Base-by-base conservation (phyloP, 169 alveolate genomes). In the Cryptosporidium sp. region DNA sequence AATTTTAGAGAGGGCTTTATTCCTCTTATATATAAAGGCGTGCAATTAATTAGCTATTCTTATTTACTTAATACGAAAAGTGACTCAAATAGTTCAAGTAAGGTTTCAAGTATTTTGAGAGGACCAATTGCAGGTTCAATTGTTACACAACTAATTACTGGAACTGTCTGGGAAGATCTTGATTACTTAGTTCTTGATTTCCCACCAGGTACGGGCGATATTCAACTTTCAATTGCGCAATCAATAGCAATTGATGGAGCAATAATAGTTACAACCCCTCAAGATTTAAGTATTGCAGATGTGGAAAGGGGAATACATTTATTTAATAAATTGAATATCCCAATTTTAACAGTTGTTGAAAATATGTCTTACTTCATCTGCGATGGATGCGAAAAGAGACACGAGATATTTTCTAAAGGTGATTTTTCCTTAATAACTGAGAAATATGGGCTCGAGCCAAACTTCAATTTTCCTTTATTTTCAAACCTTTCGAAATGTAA, bases 161-260 rank as follows among this genome's bases (percentile, higher is more conserved):
- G 95, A 85, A 97, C 99, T 16, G 93, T 95, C 71, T 99, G 99
- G 99, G 99, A 98, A n/a, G 97, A 95, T 16, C 92, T 99, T 69
- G 99, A 99, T 85, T 98, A 97, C 84, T 94, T 99, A 85, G 94
- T 99, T 16, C 94, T 99, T 51, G 99, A 99, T 93, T 92, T 98
- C 75, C 99, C 99, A 1, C 99, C 99, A 5, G 99, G 99, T 0
- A 99, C 99, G 9, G 99, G 99, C 51, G 99, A 99, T 91, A 97
- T 98, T 69, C 97, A 97, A 91, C 94, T 99, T 51, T 96, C 99
- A 61, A 94, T 98, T 45, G 97, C 99, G 84, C 97, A 97, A 87
- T 97, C 96, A 85, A 93, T 97, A 68, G 91, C 87, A 21, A 70
- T 96, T 9, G 94, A 94, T 85, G 99, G 97, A 7, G 96, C 98